Conservation (phyloP, 805 yeast genomes). For the Blastobotrys americana region DNA sequence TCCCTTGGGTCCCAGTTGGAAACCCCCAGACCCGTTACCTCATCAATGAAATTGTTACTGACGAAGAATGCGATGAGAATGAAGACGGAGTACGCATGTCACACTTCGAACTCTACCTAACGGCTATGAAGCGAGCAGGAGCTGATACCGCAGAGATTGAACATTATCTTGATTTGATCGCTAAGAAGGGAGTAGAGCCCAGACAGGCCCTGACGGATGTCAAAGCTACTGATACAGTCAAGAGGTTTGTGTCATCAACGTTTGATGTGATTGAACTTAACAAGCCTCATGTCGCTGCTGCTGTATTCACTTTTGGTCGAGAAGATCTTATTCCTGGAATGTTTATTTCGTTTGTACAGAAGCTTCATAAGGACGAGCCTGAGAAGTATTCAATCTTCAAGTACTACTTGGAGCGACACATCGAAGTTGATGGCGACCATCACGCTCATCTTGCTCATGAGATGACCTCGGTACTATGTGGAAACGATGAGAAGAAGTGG, state of each 20-base stretch:
- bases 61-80: constrained; percentile 18
- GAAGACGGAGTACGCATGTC: constrained; percentile 17
- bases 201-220: constrained; percentile 10
- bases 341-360: constrained; percentile 19
- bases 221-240: constrained; percentile 10
- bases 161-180: constrained; percentile 9
- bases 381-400: constrained; percentile 19
- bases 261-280: constrained; percentile 13
- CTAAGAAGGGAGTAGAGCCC: constrained; percentile 6
- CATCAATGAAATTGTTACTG: constrained; percentile 20
- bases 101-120: constrained; percentile 18
- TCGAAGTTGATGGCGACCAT: constrained; percentile 21
- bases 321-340: constrained; percentile 20
- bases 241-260: constrained; percentile 15
- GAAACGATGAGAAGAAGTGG: constrained; percentile 18
- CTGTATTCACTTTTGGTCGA: constrained; percentile 20
- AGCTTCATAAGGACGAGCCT: constrained; percentile 17
- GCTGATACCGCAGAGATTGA: constrained; percentile 13
- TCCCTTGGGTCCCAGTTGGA: constrained; percentile 20
- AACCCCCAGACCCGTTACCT: constrained; percentile 18
- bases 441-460: constrained; percentile 20
- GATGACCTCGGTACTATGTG: constrained; percentile 19
- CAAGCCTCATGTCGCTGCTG: constrained; percentile 19
- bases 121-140: constrained; percentile 17
- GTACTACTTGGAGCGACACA: constrained; percentile 20